phyloP scores from a whole-genome alignment of 805 yeast species.

The Cyberlindnera nakhonratchasimensis region DNA sequence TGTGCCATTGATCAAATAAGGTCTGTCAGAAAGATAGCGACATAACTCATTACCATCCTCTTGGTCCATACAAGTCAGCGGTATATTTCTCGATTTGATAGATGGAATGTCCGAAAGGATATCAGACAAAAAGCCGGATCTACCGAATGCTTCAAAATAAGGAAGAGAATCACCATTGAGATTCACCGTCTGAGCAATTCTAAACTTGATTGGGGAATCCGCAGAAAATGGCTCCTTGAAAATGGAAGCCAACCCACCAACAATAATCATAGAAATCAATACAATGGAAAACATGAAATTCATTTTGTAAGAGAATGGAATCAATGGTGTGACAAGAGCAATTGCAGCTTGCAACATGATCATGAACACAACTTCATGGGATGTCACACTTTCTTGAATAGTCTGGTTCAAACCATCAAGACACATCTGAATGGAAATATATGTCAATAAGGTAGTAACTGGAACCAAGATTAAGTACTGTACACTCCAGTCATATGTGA shows the following conservation, averaged over 20 bases:
- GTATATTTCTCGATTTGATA: conserved; percentile 35
- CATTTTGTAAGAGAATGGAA: conserved; percentile 69
- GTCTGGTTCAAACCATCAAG: conserved; percentile 69
- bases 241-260: conserved; percentile 38
- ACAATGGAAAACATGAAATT: conserved; percentile 47
- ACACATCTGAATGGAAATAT: conserved; percentile 47
- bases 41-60: conserved; percentile 53
- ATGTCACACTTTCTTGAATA: conserved; percentile 56
- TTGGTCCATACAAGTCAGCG: conserved; percentile 34
- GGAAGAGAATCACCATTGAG: conserved; percentile 33
- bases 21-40: conserved; percentile 46
- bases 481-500: conserved; percentile 76
- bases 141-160: conserved; percentile 46
- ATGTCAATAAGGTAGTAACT: conserved; percentile 50
- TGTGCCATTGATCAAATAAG: conserved; percentile 43
- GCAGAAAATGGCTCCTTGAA: conserved; percentile 55
- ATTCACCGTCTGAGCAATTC: conserved; percentile 63
- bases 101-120: conserved; percentile 64
- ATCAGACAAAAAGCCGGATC: conserved; percentile 44
- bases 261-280: conserved; percentile 36
- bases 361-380: conserved; percentile 39
- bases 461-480: conserved; percentile 74
- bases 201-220: conserved; percentile 63
- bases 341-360: conserved; percentile 35
- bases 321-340: conserved; percentile 44